A percentile compares a stretch with the other conserved stretches of the same genome.
These are phyloP conservation scores for Trichoderma harzianum DNA, from an alignment of 2,329 filamentous ascomycete genomes.

Conservation along the genomic window DNA sequence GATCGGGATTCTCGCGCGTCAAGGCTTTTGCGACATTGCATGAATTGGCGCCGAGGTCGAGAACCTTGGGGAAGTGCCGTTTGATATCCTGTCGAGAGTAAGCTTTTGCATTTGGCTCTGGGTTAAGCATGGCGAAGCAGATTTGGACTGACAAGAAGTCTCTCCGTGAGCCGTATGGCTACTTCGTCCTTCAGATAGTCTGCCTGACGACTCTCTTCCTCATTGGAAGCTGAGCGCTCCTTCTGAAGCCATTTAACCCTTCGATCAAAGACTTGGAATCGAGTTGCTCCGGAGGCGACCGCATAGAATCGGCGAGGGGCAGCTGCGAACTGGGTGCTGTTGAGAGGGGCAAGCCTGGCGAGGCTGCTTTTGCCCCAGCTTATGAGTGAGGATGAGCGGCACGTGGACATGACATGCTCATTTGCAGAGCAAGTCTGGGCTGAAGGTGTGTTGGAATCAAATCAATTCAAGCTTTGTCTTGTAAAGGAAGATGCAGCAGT, in stretches of 20 bases:
- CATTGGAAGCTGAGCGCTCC: slow-evolving; percentile 73
- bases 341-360: slow-evolving; percentile 23
- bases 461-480: not conserved
- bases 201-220: slow-evolving; percentile 69
- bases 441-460: not conserved
- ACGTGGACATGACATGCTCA: slow-evolving; percentile 32
- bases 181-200: slow-evolving; percentile 96
- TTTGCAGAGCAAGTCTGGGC: slow-evolving; percentile 20
- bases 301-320: slow-evolving; percentile 61
- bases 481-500: not conserved
- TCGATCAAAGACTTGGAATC: slow-evolving; percentile 88
- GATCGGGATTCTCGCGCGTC: slow-evolving; percentile 65
- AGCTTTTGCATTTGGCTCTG: not conserved
- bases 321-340: slow-evolving; percentile 18
- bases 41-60: slow-evolving; percentile 92
- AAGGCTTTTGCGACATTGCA: slow-evolving; percentile 89
- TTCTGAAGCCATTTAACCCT: slow-evolving; percentile 87
- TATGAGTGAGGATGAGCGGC: slow-evolving; percentile 26
- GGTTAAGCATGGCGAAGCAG: not conserved
- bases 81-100: slow-evolving; percentile 73
- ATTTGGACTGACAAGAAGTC: slow-evolving; percentile 63
- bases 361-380: slow-evolving; percentile 24
- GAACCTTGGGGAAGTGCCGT: slow-evolving; percentile 74
- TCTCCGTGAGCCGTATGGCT: slow-evolving; percentile 76
- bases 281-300: slow-evolving; percentile 71